These are phyloP conservation scores for Penicillium sp. DNA, from an alignment of 2,329 filamentous ascomycete species.

Conservation along the genomic window DNA sequence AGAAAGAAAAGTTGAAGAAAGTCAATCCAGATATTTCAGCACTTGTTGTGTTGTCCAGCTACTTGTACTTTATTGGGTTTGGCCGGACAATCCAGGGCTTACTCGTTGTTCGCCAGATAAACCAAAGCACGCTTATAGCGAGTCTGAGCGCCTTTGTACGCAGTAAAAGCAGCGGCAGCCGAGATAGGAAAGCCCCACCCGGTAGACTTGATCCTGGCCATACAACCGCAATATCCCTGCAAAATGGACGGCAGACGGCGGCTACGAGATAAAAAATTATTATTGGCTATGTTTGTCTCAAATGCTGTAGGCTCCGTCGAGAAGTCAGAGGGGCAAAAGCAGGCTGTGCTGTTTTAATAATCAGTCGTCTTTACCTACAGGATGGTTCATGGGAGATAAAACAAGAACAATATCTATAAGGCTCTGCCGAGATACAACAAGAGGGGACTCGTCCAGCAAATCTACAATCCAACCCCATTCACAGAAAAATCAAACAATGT, in stretches of 20 bases:
- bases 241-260: not conserved
- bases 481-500: not conserved
- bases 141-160: too few species aligned
- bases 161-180: too few species aligned
- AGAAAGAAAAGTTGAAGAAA: too few species aligned
- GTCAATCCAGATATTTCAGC: too few species aligned
- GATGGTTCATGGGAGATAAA: not conserved
- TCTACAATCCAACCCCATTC: not conserved
- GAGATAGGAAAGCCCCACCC: too few species aligned
- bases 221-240: not conserved
- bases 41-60: too few species aligned
- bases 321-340: not conserved
- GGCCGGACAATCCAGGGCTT: too few species aligned
- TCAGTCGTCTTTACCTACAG: not conserved
- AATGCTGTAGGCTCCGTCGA: not conserved
- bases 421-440: conserved; percentile 2
- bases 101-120: too few species aligned
- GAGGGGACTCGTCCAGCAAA: not conserved
- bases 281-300: not conserved
- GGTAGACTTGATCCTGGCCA: too few species aligned
- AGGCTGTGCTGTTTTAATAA: not conserved
- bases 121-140: too few species aligned
- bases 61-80: too few species aligned
- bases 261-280: not conserved
- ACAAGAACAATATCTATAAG: not conserved